Conservation (phyloP, 495 filamentous ascomycete genomes). For the Chaetomidium leptoderma region DNA sequence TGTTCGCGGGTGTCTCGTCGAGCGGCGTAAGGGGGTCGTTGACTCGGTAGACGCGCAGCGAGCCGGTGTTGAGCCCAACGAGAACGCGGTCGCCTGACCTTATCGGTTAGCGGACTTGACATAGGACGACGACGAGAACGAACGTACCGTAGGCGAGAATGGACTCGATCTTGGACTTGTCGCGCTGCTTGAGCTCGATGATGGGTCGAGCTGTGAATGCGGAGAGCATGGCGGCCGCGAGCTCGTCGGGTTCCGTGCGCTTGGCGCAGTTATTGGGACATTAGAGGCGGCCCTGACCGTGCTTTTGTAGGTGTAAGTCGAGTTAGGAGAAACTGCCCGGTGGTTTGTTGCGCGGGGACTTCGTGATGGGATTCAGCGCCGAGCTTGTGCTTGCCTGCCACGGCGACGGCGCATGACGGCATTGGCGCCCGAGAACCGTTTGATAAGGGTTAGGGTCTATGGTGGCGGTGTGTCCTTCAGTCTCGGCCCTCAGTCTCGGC, state of each 20-base stretch:
- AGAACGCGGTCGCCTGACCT: slow-evolving; percentile 74
- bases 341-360: not conserved
- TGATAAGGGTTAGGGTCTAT: no score
- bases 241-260: slow-evolving; percentile 20
- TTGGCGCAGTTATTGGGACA: slow-evolving; percentile 23
- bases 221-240: slow-evolving; percentile 73
- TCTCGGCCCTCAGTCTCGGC: no score
- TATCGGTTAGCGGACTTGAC: slow-evolving; percentile 12
- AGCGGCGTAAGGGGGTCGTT: slow-evolving; percentile 50
- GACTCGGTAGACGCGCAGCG: slow-evolving; percentile 83
- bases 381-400: not conserved
- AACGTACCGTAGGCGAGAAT: slow-evolving; percentile 77
- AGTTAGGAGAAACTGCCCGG: not conserved
- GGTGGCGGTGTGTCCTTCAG: no score
- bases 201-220: slow-evolving; percentile 95
- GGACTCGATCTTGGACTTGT: slow-evolving; percentile 93
- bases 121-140: not conserved
- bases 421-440: not conserved
- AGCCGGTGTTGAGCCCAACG: slow-evolving; percentile 85
- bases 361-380: not conserved
- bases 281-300: slow-evolving; percentile 12
- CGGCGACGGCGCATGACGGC: slow-evolving; percentile 1
- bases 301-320: no score
- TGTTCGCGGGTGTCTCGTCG: slow-evolving; percentile 13
- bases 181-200: slow-evolving; percentile 89